Evolutionary conservation across 768 basidiomycete species (phyloP).

Genomic region (Lanmaoa pseudosensibilis): DNA sequence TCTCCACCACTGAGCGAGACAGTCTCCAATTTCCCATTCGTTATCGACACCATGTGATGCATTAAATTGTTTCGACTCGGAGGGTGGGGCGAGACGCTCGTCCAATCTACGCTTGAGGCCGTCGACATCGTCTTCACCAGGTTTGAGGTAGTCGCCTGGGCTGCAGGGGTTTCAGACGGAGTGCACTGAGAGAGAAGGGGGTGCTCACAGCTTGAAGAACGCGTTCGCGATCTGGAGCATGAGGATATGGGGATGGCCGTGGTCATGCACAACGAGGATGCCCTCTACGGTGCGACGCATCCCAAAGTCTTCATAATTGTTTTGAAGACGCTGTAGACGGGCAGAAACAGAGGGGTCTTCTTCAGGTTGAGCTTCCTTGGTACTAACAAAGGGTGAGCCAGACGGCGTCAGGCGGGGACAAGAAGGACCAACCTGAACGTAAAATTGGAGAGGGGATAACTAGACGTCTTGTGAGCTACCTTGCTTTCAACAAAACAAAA

Average conservation of each 20-base stretch:
- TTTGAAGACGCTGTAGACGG: constrained; percentile 88
- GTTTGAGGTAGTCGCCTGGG: constrained; percentile 98
- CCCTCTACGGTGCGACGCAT: constrained; percentile 95
- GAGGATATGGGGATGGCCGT: constrained; percentile 95
- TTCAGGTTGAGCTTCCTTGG: constrained; percentile 95
- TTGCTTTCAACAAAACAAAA: neutral
- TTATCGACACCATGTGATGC: constrained; percentile 74
- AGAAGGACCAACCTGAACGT: constrained; percentile 69
- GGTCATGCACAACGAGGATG: constrained; percentile 80
- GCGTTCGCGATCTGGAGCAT: constrained; percentile 99
- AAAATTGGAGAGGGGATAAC: constrained; percentile 87
- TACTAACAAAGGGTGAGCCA: constrained; percentile 47
- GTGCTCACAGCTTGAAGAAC: constrained; percentile 94
- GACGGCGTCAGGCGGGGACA: neutral
- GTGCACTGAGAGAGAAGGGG: neutral
- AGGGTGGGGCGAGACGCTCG: constrained; percentile 81
- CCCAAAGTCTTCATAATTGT: constrained; percentile 96
- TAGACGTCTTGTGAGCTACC: constrained; percentile 26
- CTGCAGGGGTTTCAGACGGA: constrained; percentile 37
- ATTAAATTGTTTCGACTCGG: constrained; percentile 73
- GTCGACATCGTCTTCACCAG: constrained; percentile 89
- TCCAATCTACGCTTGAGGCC: constrained; percentile 89
- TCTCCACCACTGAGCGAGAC: constrained; percentile 97
- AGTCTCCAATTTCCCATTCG: constrained; percentile 96
- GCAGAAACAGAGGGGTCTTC: constrained; percentile 97